A percentile compares a stretch with the other conserved stretches of the same genome.
Evolutionary conservation across 1,139 yeast genomes (phyloP).

Genomic region (Diutina siamensis): DNA sequence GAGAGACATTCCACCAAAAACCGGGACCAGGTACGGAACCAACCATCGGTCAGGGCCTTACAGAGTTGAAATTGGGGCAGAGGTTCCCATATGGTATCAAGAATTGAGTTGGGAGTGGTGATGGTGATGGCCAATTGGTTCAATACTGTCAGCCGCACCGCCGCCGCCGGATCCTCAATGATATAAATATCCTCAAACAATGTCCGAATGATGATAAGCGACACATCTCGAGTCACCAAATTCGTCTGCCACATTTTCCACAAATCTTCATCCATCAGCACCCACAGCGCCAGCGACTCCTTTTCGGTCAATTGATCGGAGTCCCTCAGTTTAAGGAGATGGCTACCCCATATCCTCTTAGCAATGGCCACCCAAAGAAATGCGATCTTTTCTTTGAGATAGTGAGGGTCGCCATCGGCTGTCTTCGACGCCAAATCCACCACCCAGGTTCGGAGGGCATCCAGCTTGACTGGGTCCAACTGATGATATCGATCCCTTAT

Average conservation of each 20-base stretch:
- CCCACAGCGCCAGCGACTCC: constrained; percentile 68
- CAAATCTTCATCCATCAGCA: constrained; percentile 71
- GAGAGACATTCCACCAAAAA: constrained; percentile 40
- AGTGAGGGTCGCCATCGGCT: constrained; percentile 67
- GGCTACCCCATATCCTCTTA: constrained; percentile 84
- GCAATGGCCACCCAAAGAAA: constrained; percentile 87
- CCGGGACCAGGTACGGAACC: constrained; percentile 74
- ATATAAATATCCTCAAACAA: constrained; percentile 90
- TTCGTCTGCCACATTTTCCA: constrained; percentile 63
- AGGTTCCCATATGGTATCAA: constrained; percentile 60
- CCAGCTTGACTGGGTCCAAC: constrained; percentile 50
- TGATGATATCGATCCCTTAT: constrained; percentile 42
- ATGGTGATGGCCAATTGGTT: constrained; percentile 78
- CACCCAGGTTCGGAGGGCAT: constrained; percentile 75
- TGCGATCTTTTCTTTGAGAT: constrained; percentile 80
- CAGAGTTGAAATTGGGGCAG: constrained; percentile 50
- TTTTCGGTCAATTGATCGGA: constrained; percentile 19
- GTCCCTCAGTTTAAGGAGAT: constrained; percentile 17
- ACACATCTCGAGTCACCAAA: constrained; percentile 56
- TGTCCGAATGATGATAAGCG: constrained; percentile 69
- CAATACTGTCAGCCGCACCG: constrained; percentile 66
- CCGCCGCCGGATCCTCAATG: constrained; percentile 82
- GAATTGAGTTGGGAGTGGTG: constrained; percentile 58
- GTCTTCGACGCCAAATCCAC: constrained; percentile 61
- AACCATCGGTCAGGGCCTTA: constrained; percentile 65